These are phyloP conservation scores for Fusarium odoratissimum DNA, from an alignment of 2,329 filamentous ascomycete genomes.

Conservation along the genomic window DNA sequence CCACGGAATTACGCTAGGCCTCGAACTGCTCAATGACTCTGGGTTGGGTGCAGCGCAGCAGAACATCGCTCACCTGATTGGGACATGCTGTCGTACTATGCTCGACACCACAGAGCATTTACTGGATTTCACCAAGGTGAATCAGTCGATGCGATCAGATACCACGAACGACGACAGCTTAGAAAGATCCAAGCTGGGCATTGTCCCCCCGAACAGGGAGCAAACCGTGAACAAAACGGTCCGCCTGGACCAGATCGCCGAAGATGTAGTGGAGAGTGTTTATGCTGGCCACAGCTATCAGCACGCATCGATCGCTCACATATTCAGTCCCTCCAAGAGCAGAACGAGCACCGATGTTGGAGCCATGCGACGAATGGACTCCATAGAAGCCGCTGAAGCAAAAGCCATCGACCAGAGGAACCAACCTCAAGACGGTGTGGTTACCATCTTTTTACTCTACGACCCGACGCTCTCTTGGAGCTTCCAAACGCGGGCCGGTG, in stretches of 20 bases:
- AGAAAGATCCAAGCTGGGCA: too few relatives aligned
- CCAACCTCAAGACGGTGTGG: background rate
- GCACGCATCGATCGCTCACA: background rate
- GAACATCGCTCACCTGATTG: slow-evolving; percentile 2
- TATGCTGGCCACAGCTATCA: slow-evolving; percentile 4
- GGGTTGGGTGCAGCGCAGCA: background rate
- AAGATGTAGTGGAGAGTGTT: slow-evolving; percentile 9
- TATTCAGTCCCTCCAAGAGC: background rate
- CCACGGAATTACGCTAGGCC: background rate
- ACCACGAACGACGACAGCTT: fast-evolving
- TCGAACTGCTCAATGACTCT: background rate
- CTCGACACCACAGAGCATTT: background rate
- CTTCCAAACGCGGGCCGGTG: slow-evolving; percentile 65
- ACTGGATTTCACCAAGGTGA: background rate
- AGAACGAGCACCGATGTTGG: background rate
- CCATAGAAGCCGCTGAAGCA: background rate
- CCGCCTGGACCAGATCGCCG: background rate
- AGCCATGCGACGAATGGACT: background rate
- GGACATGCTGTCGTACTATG: background rate
- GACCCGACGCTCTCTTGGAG: slow-evolving; percentile 52
- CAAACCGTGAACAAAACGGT: background rate
- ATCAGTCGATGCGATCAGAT: background rate
- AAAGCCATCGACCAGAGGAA: background rate
- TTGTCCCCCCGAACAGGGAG: too few relatives aligned
- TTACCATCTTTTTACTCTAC: background rate